Base-by-base conservation (phyloP, 805 yeast species). In the Yamadazyma olivae region DNA sequence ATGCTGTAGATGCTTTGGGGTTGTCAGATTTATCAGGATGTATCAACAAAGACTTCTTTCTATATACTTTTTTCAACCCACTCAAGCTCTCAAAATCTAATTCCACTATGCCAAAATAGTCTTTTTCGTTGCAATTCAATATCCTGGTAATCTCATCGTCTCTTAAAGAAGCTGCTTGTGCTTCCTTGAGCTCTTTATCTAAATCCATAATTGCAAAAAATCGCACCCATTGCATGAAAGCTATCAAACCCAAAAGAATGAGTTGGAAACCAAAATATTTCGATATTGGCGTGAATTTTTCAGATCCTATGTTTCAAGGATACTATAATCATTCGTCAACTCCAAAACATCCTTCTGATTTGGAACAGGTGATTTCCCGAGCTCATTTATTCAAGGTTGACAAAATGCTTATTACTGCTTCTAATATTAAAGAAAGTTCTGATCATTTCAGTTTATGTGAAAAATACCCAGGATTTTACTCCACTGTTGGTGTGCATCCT, bases 401-500 rank as follows among this genome's bases (percentile, higher is more conserved):
- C 6, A 73, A 74, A 46, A 75, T 87, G 70, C 70, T 93, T 27
- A 71, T 93, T 10, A 93, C 98, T 0, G 97, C 97, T 0, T 81
- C 95, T 0, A 77, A 83, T 2, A 63, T 88, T 5, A 51, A 57
- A 1, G 96, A 91, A 48, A 78, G 90, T 15, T 49, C 56, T 23
- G 63, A 67, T n/a, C 83, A 89, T 6, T 56, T 85, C 13, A 71
- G 69, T 12, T 51, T 90, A 20, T 79, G 84, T 26, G 43, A 53
- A 3, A 41, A 56, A 33, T 57, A 61, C 38, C 42, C 45, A 12
- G 53, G 50, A 7, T 60, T 58, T 44, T 74, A 64, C 41, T 77
- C 84, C 17, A 93, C 99, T 0, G 90, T 81, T 2, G 99, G 99
- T 9, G 95, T 91, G 2, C 99, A 93, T 63, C 99, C 99, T 0